These are phyloP conservation scores for Nicotiana rustica DNA, from an alignment of 305 asterid species.

Conservation along the genomic window DNA sequence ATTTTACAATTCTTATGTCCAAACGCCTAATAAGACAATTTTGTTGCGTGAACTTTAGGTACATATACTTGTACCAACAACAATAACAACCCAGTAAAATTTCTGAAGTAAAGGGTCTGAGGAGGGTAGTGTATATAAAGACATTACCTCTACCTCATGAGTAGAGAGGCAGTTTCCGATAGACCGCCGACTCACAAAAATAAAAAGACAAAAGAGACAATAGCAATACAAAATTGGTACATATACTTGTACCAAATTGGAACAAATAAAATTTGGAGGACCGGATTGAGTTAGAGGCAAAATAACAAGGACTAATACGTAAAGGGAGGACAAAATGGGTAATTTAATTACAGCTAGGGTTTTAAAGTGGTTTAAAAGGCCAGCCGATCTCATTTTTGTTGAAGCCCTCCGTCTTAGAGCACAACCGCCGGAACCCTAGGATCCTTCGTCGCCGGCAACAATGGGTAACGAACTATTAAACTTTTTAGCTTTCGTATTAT, in stretches of 20 bases:
- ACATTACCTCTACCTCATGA: too few relatives aligned
- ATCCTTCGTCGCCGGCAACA: slow-evolving; percentile 26
- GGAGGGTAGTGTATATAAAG: too few relatives aligned
- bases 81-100: too few relatives aligned
- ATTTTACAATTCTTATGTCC: too few relatives aligned
- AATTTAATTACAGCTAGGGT: slow-evolving; percentile 7
- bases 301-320: slow-evolving; percentile 19
- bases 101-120: too few relatives aligned
- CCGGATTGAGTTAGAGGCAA: not conserved
- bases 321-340: not conserved
- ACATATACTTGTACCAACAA: too few relatives aligned
- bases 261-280: not conserved
- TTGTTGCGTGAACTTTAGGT: too few relatives aligned
- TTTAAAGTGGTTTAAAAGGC: not conserved
- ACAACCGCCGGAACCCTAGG: slow-evolving; percentile 4
- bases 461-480: not conserved
- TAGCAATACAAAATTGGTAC: too few relatives aligned
- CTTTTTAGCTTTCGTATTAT: not conserved
- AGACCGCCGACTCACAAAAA: too few relatives aligned
- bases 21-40: too few relatives aligned
- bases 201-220: too few relatives aligned
- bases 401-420: not conserved
- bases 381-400: not conserved
- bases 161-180: too few relatives aligned
- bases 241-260: slow-evolving; percentile 3